Evolutionary conservation across 306 rosid genomes (phyloP).

Genomic region (Prunus kanzakura): DNA sequence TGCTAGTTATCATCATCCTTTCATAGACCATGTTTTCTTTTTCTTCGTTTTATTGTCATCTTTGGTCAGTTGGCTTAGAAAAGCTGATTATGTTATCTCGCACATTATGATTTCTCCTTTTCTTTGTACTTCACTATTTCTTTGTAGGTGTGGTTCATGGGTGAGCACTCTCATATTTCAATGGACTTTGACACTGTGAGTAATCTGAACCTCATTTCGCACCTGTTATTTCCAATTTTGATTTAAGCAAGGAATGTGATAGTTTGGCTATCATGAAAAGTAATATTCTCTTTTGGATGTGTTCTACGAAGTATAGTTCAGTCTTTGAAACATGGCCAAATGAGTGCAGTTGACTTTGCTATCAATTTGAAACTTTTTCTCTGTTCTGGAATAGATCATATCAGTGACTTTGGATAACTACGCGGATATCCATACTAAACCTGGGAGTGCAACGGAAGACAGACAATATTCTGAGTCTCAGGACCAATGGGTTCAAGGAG

Average conservation of each 20-base stretch:
- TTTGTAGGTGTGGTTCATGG: conserved; percentile 84
- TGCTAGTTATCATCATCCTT: conserved; percentile 3
- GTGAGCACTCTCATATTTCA: conserved; percentile 86
- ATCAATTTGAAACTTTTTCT: conserved; percentile 25
- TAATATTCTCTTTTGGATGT: conserved; percentile 9
- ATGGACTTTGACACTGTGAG: conserved; percentile 87
- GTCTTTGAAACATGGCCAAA: conserved; percentile 7
- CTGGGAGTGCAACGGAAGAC: conserved; percentile 37
- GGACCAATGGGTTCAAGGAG: conserved; percentile 46
- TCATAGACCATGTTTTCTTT: background rate
- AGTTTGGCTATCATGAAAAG: conserved; percentile 4
- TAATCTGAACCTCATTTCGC: conserved; percentile 21
- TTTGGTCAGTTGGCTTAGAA: conserved; percentile 14
- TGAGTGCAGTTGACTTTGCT: conserved; percentile 11
- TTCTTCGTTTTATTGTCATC: conserved; percentile 6
- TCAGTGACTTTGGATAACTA: conserved; percentile 84
- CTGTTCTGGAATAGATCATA: conserved; percentile 57
- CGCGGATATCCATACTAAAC: conserved; percentile 34
- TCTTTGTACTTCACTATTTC: conserved; percentile 15
- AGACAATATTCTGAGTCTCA: conserved; percentile 34
- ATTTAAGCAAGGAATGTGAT: conserved; percentile 18
- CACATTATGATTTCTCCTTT: conserved; percentile 13
- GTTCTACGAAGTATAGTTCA: conserved; percentile 11
- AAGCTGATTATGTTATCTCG: conserved; percentile 6
- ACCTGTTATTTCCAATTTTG: conserved; percentile 15